Conservation (phyloP, 2,329 filamentous ascomycete species). For the Stromatinia cepivora region DNA sequence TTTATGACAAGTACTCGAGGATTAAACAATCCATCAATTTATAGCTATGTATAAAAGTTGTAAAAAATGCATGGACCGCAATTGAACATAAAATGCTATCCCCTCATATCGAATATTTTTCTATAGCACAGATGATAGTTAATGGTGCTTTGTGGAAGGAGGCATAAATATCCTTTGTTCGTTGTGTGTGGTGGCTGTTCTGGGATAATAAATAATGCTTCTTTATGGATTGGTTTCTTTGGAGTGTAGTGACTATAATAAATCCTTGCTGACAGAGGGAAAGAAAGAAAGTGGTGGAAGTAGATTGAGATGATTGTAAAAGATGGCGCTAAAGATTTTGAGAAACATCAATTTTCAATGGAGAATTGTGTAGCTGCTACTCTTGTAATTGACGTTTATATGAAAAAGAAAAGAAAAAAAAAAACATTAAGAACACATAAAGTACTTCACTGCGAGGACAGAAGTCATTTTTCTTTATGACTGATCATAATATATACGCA, state of each 20-base stretch:
- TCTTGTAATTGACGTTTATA: background rate
- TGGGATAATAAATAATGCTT: conserved; percentile 8
- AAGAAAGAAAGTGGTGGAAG: background rate
- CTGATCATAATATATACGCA: background rate
- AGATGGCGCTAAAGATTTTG: background rate
- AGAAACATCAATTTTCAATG: too few relatives aligned
- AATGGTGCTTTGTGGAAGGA: background rate
- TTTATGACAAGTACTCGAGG: background rate
- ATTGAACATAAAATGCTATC: too few relatives aligned
- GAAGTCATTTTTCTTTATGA: background rate
- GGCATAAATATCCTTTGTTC: background rate
- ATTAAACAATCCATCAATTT: background rate
- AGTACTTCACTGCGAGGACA: background rate
- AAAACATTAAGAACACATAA: accelerated
- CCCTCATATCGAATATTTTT: background rate
- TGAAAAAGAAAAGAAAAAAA: too few relatives aligned
- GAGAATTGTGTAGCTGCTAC: background rate
- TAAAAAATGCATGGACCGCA: background rate
- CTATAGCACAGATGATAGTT: background rate
- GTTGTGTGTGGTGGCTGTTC: background rate
- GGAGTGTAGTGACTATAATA: background rate
- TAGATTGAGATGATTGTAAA: background rate
- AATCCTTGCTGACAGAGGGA: background rate
- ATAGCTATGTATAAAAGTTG: background rate
- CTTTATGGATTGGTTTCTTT: conserved; percentile 2